Conservation (phyloP, 192 early-diverging fungal genomes). For the Linderina pennispora region DNA sequence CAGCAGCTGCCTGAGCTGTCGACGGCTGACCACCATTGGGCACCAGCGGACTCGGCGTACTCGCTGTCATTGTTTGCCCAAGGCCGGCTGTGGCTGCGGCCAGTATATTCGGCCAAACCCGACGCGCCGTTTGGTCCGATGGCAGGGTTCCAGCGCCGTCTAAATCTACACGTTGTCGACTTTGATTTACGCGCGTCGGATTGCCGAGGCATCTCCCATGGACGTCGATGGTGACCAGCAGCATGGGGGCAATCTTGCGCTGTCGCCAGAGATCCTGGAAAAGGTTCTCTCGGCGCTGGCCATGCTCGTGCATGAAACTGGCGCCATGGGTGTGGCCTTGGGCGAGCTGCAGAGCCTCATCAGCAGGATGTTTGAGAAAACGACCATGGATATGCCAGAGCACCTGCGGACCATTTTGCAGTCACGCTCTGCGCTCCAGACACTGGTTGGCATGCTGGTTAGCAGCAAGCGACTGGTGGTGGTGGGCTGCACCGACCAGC, state of each 20-base stretch:
- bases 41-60: slow-evolving; percentile 4
- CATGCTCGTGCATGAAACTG: slow-evolving; percentile 13
- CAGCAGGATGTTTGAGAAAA: neutral
- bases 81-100: slow-evolving; percentile 28
- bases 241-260: neutral
- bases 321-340: slow-evolving; percentile 16
- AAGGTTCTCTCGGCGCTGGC: too few relatives aligned
- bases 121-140: neutral
- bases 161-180: neutral
- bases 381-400: neutral
- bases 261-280: slow-evolving; percentile 2
- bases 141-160: slow-evolving; percentile 12
- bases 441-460: slow-evolving; percentile 4
- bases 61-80: slow-evolving; percentile 10
- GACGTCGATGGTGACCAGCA: neutral
- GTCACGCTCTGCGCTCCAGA: too few relatives aligned
- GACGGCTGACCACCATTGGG: too few relatives aligned
- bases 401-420: too few relatives aligned
- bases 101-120: slow-evolving; percentile 1
- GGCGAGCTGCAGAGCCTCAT: slow-evolving; percentile 15
- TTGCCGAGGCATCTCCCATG: too few relatives aligned
- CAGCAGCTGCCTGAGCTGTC: too few relatives aligned
- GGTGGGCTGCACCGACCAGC: slow-evolving; percentile 28
- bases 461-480: slow-evolving; percentile 2
- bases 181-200: slow-evolving; percentile 2